These are phyloP conservation scores for Cystobasidium onofrii DNA, from an alignment of 768 basidiomycete genomes.

Conservation along the genomic window DNA sequence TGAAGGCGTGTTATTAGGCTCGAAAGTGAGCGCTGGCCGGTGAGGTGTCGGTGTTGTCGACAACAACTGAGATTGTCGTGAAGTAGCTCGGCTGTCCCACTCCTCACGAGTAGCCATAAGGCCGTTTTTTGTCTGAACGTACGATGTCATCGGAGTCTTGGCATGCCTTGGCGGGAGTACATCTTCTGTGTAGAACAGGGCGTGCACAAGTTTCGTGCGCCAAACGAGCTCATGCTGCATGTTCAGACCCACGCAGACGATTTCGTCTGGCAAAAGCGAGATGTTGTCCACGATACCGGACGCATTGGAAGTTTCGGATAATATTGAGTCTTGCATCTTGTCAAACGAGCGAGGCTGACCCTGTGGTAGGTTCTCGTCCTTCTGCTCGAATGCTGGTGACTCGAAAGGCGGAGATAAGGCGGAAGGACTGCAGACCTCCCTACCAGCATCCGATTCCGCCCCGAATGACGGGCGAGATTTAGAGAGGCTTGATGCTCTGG, in stretches of 20 bases:
- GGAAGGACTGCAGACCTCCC: not conserved
- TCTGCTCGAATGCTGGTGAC: not conserved
- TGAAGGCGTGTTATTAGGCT: not conserved
- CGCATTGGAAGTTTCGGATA: conserved; percentile 6
- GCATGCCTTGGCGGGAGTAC: conserved; percentile 26
- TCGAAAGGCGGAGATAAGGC: not conserved
- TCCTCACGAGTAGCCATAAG: not conserved
- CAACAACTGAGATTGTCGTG: not conserved
- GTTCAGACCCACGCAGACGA: conserved; percentile 66
- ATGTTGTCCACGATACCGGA: conserved; percentile 49
- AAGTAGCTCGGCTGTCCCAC: not conserved
- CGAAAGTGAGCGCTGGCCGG: not conserved
- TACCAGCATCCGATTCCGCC: not conserved
- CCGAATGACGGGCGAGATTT: not conserved
- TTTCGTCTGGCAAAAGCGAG: conserved; percentile 58
- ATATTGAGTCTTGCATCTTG: conserved; percentile 23
- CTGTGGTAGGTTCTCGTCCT: not conserved
- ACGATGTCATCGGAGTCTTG: not conserved
- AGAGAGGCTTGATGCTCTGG: not conserved
- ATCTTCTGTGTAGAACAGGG: conserved; percentile 67
- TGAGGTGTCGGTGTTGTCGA: conserved; percentile 23
- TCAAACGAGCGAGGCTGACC: conserved; percentile 28
- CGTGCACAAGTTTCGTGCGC: conserved; percentile 68
- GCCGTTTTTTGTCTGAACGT: not conserved
- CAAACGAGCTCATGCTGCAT: conserved; percentile 63